A percentile compares a stretch with the other conserved stretches of the same genome.
These are phyloP conservation scores for Hyphodiscus sp. DNA, from an alignment of 2,329 filamentous ascomycete species.

Conservation along the genomic window DNA sequence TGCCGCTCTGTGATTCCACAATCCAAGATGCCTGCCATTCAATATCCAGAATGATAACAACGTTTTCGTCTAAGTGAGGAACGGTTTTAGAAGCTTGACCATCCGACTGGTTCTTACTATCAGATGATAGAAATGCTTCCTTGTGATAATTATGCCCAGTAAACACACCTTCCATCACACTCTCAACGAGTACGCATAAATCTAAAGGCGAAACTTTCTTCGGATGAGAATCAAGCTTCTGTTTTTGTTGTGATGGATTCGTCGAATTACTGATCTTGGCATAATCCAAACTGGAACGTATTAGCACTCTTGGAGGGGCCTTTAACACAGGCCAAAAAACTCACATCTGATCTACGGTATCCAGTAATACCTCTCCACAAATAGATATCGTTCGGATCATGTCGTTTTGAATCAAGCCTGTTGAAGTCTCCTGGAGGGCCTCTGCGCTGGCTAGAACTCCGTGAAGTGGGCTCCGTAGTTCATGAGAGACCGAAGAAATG, in stretches of 20 bases:
- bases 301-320: slow-evolving; percentile 31
- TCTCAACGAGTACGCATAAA: slow-evolving; percentile 19
- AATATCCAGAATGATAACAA: slow-evolving; percentile 38
- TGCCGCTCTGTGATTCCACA: slow-evolving; percentile 47
- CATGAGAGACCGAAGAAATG: slow-evolving; percentile 53
- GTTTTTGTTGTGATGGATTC: not conserved
- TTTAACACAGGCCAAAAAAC: slow-evolving; percentile 21
- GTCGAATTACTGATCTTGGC: slow-evolving; percentile 15
- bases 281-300: slow-evolving; percentile 30
- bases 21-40: slow-evolving; percentile 40
- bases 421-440: slow-evolving; percentile 40
- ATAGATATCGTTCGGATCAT: slow-evolving; percentile 42
- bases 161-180: slow-evolving; percentile 21
- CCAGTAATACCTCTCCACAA: slow-evolving; percentile 43
- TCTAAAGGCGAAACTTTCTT: slow-evolving; percentile 9
- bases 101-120: slow-evolving; percentile 16
- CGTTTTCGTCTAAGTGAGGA: not conserved
- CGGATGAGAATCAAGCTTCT: not conserved
- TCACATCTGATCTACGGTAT: slow-evolving; percentile 45
- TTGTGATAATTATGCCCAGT: slow-evolving; percentile 17
- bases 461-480: slow-evolving; percentile 53
- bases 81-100: slow-evolving; percentile 14
- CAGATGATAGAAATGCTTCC: not conserved
- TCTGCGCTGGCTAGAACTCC: slow-evolving; percentile 49
- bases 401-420: slow-evolving; percentile 39